Evolutionary conservation across 2,329 filamentous ascomycete species (phyloP).

Genomic region (Dryadomyces sulphureus): DNA sequence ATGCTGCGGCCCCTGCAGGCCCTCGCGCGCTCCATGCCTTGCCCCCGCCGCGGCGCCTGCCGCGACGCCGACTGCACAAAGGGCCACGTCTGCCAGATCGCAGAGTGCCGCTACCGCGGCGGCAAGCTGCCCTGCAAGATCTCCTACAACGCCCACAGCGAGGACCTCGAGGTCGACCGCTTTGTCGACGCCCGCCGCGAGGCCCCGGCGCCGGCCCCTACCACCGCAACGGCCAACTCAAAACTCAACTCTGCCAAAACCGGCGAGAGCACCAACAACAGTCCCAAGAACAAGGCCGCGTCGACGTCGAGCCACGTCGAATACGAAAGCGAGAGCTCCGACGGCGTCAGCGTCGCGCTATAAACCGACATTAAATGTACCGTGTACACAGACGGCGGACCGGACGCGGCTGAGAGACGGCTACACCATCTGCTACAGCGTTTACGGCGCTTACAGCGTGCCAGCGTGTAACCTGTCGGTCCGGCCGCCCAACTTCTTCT

Average conservation of each 20-base stretch:
- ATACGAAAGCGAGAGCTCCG: neutral
- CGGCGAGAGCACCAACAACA: neutral
- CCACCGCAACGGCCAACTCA: too few relatives aligned
- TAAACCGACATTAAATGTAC: neutral
- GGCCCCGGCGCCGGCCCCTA: too few relatives aligned
- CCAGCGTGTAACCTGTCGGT: neutral
- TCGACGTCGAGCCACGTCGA: neutral
- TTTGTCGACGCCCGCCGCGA: neutral
- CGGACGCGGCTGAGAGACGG: neutral
- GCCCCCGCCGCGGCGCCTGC: conserved; percentile 15
- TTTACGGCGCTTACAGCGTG: neutral
- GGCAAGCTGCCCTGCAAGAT: conserved; percentile 18
- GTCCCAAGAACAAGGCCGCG: neutral
- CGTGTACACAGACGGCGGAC: neutral
- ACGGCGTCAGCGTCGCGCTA: neutral
- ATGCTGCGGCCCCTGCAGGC: conserved; percentile 14
- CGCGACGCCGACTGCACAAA: conserved; percentile 13
- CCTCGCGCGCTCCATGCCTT: conserved; percentile 17
- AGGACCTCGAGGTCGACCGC: conserved; percentile 7
- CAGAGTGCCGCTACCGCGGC: conserved; percentile 17
- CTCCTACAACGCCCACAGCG: conserved; percentile 10
- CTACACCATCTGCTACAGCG: neutral
- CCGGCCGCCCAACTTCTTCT: neutral
- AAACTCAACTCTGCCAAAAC: too few relatives aligned
- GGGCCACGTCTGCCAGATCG: conserved; percentile 19